Percentiles rank a stretch among this genome's conserved stretches.
Conservation (phyloP, 2,329 filamentous ascomycete species). For the Aphanoascus verrucosus region DNA sequence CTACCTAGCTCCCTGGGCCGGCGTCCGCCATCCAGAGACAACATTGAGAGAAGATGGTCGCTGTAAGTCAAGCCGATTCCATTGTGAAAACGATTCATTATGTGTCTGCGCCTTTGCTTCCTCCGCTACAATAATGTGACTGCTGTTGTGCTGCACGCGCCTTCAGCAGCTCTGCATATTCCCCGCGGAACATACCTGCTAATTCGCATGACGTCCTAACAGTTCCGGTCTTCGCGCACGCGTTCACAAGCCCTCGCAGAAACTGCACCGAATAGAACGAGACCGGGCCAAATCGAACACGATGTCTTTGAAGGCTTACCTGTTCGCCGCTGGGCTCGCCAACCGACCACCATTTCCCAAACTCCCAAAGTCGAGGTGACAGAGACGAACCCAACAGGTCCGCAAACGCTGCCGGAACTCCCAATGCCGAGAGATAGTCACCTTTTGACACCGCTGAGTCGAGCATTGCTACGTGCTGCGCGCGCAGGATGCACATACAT, state of each 20-base stretch:
- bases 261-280: conserved; percentile 30
- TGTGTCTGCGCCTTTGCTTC: background rate
- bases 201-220: background rate
- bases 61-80: background rate
- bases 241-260: conserved; percentile 44
- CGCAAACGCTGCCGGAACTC: conserved; percentile 52
- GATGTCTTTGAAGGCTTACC: conserved; percentile 66
- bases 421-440: conserved; percentile 82
- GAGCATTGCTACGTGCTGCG: conserved; percentile 70
- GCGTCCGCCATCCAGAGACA: background rate
- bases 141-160: no score
- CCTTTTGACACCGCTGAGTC: conserved; percentile 65
- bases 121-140: background rate
- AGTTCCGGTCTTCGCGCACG: conserved; percentile 49
- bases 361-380: conserved; percentile 52
- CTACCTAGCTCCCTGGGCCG: background rate
- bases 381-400: conserved; percentile 21
- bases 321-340: conserved; percentile 78
- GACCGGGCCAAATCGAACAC: conserved; percentile 47
- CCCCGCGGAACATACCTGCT: background rate
- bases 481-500: conserved; percentile 69
- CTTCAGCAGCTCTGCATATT: no score
- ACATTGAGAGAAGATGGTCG: background rate
- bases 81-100: background rate
- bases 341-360: conserved; percentile 57